Evolutionary conservation across 2,329 filamentous ascomycete species (phyloP).

Genomic region (Fusarium nematophilum): DNA sequence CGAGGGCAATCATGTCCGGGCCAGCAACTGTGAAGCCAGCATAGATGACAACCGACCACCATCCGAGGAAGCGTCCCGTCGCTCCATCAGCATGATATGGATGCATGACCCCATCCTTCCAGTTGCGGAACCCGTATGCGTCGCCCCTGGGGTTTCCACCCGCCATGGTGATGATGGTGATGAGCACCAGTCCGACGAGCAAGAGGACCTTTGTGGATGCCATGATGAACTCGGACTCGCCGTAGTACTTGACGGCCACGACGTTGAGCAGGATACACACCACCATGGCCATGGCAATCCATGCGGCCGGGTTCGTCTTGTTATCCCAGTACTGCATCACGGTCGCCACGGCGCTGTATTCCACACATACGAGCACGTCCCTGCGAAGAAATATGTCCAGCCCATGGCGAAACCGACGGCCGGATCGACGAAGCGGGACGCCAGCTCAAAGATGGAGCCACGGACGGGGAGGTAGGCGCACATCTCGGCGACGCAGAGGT

Average conservation of each 20-base stretch:
- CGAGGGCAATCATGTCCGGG: slow-evolving; percentile 72
- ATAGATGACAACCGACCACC: slow-evolving; percentile 66
- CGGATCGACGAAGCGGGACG: slow-evolving; percentile 65
- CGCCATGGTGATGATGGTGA: slow-evolving; percentile 75
- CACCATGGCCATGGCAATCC: slow-evolving; percentile 60
- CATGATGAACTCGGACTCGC: slow-evolving; percentile 63
- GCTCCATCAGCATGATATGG: slow-evolving; percentile 56
- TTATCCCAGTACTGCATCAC: slow-evolving; percentile 58
- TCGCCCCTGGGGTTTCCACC: slow-evolving; percentile 73
- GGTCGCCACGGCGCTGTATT: slow-evolving; percentile 58
- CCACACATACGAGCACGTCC: slow-evolving; percentile 58
- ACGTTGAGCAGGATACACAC: slow-evolving; percentile 61
- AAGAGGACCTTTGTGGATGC: slow-evolving; percentile 64
- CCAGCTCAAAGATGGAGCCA: slow-evolving; percentile 66
- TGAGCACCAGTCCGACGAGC: slow-evolving; percentile 67
- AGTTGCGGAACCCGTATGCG: slow-evolving; percentile 72
- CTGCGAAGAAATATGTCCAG: slow-evolving; percentile 63
- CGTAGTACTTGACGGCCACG: slow-evolving; percentile 57
- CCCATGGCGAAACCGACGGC: slow-evolving; percentile 66
- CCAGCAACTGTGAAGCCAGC: slow-evolving; percentile 76
- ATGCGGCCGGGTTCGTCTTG: slow-evolving; percentile 58
- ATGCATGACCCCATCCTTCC: slow-evolving; percentile 52
- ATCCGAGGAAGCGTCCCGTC: slow-evolving; percentile 72
- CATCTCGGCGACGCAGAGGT: slow-evolving; percentile 67
- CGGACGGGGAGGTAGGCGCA: slow-evolving; percentile 65